Evolutionary conservation across 805 yeast genomes (phyloP).

Genomic region (Barnettozyma sp.): DNA sequence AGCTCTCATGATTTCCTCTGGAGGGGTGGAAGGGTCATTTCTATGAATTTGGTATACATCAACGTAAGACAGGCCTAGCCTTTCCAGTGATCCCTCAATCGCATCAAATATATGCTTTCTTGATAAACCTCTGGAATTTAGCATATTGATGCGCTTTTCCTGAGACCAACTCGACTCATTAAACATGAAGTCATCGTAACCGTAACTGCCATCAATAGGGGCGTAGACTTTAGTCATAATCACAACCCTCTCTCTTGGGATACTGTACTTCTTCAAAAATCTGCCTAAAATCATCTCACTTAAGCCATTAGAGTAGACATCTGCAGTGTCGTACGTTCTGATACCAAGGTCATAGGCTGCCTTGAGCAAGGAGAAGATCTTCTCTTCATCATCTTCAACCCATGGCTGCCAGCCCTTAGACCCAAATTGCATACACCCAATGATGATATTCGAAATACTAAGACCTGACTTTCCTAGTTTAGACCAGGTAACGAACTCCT

Average conservation of each 20-base stretch:
- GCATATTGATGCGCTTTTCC: slow-evolving; percentile 4
- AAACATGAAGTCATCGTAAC: not conserved
- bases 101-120: slow-evolving; percentile 43
- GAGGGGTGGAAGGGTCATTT: slow-evolving; percentile 37
- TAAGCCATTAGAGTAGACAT: slow-evolving; percentile 38
- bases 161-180: not conserved
- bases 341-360: slow-evolving; percentile 39
- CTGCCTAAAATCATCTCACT: slow-evolving; percentile 46
- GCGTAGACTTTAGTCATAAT: slow-evolving; percentile 39
- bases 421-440: slow-evolving; percentile 46
- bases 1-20: slow-evolving; percentile 48
- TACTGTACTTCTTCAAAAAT: slow-evolving; percentile 43
- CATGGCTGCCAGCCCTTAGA: slow-evolving; percentile 32
- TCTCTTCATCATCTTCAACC: slow-evolving; percentile 41
- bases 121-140: slow-evolving; percentile 34
- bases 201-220: slow-evolving; percentile 12
- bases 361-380: slow-evolving; percentile 37
- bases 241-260: slow-evolving; percentile 46
- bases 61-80: slow-evolving; percentile 37
- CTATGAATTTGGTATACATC: slow-evolving; percentile 50
- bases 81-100: slow-evolving; percentile 31
- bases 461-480: slow-evolving; percentile 40
- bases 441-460: slow-evolving; percentile 39
- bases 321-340: slow-evolving; percentile 46
- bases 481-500: slow-evolving; percentile 8